Base-by-base conservation (phyloP, 2,329 filamentous ascomycete species). In the Knoxdaviesia capensis region DNA sequence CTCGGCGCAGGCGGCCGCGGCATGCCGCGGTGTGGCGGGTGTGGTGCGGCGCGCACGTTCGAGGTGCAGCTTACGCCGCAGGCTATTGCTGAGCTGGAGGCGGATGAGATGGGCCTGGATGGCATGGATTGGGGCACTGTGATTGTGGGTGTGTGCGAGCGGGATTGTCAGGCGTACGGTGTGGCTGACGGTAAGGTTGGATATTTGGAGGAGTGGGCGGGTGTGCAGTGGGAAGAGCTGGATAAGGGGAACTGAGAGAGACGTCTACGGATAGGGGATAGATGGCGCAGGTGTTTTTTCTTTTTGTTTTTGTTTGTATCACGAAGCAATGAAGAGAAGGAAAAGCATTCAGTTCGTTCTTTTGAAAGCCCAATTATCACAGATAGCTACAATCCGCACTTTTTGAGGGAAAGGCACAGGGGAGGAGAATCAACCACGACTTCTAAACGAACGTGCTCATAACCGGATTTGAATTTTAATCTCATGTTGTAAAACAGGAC, bases 61-160 rank as follows among this genome's bases (percentile, higher is more conserved):
- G 90, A 98, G 66, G 67, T 94, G 45, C 90, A 98, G 65, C 64
- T 98, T 48, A 87, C 80, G 49, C 90, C 90, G 36, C 81, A 93
- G 55, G 79, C 86, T 3, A 98, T 98, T 52, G 74, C 76, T 31
- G 81, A 92, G 64, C 64, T 96, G 42, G 90, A 96, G 63, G 77
- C 71, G 2, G 81, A 87, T 36, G 77, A 80, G 44, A 57, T 76
- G 50, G 72, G 71, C 35, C 53, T 79, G 20, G 69, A 93, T 64
- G 90, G 87, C 0, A 98, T 98, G 90, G 90, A 98, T 53, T 98
- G 90, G 90, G 88, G 88, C 0, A 96, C 86, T 1, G 71, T 98
- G 6, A 74, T 98, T 44, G 65, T 96, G 34, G 86, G 76, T 0
- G 85, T 92, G 6, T 98, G 90, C 57, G 74, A 70, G 48, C 72